These are phyloP conservation scores for Cenchrus fungigraminus DNA, from an alignment of 176 grass and related monocot species.

Conservation along the genomic window DNA sequence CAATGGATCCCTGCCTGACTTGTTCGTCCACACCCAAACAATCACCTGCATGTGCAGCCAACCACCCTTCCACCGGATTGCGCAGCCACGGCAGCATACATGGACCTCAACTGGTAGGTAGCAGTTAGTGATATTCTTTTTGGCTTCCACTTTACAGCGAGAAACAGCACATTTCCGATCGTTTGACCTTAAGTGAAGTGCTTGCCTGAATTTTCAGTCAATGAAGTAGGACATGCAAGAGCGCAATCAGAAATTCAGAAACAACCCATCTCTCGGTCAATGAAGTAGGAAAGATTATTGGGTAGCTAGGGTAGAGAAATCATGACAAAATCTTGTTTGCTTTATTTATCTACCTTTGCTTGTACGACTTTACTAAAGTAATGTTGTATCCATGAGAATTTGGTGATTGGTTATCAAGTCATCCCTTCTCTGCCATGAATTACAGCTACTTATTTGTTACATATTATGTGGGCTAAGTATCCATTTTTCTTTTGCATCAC, in stretches of 20 bases:
- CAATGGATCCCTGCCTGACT: not conserved
- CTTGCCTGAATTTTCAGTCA: too few relatives aligned
- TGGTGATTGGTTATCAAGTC: too few relatives aligned
- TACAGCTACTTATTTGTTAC: not conserved
- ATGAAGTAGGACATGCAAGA: too few relatives aligned
- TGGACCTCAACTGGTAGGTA: slow-evolving; percentile 16
- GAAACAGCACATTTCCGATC: not conserved
- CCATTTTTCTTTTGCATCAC: slow-evolving; percentile 14
- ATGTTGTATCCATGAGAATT: too few relatives aligned
- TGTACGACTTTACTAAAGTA: too few relatives aligned
- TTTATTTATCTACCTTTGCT: too few relatives aligned
- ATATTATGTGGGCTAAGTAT: slow-evolving; percentile 23
- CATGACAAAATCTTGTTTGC: too few relatives aligned
- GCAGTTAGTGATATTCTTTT: not conserved
- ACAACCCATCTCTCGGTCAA: too few relatives aligned
- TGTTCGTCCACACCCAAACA: slow-evolving; percentile 2
- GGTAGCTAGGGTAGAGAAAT: too few relatives aligned
- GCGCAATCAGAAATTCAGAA: too few relatives aligned
- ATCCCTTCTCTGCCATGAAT: too few relatives aligned
- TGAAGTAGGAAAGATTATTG: too few relatives aligned
- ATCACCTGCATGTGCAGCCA: slow-evolving; percentile 49
- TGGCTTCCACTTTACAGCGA: not conserved
- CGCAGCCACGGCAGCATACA: not conserved
- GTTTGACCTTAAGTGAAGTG: not conserved
- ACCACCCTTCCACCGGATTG: not conserved